phyloP scores from a whole-genome alignment of 2,329 filamentous ascomycete genomes.

The Lachnellula hyalina region DNA sequence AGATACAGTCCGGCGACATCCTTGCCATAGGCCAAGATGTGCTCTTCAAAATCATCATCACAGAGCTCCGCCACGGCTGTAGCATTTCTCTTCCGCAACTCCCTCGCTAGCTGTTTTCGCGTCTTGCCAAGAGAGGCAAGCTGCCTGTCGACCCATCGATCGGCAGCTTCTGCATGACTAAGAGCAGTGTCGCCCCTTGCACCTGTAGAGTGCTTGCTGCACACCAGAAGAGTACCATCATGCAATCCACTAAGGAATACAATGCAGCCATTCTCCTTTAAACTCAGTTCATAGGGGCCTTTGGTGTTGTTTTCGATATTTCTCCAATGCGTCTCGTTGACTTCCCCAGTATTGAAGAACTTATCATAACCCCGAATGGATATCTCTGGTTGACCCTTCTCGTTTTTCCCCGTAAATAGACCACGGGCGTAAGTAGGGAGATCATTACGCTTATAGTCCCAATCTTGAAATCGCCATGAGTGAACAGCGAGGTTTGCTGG shows the following conservation, averaged over 20 bases:
- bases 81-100: slow-evolving; percentile 74
- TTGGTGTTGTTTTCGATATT: slow-evolving; percentile 70
- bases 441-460: slow-evolving; percentile 85
- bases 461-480: slow-evolving; percentile 91
- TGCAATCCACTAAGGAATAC: slow-evolving; percentile 93
- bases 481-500: slow-evolving; percentile 64
- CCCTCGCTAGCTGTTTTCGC: slow-evolving; percentile 68
- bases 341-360: slow-evolving; percentile 92
- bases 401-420: slow-evolving; percentile 77
- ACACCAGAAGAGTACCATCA: slow-evolving; percentile 86
- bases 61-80: slow-evolving; percentile 95
- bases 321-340: slow-evolving; percentile 73
- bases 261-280: slow-evolving; percentile 99
- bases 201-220: slow-evolving; percentile 97
- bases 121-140: slow-evolving; percentile 72
- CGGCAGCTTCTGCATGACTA: slow-evolving; percentile 82
- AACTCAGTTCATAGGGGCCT: slow-evolving; percentile 88
- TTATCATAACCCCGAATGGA: slow-evolving; percentile 92
- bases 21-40: slow-evolving; percentile 82
- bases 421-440: slow-evolving; percentile 91
- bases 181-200: slow-evolving; percentile 51
- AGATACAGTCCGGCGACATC: slow-evolving; percentile 87
- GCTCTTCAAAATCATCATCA: slow-evolving; percentile 94
- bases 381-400: slow-evolving; percentile 66
- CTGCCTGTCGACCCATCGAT: slow-evolving; percentile 76